These are phyloP conservation scores for Byssochlamys sp. DNA, from an alignment of 2,329 filamentous ascomycete species.

Conservation along the genomic window DNA sequence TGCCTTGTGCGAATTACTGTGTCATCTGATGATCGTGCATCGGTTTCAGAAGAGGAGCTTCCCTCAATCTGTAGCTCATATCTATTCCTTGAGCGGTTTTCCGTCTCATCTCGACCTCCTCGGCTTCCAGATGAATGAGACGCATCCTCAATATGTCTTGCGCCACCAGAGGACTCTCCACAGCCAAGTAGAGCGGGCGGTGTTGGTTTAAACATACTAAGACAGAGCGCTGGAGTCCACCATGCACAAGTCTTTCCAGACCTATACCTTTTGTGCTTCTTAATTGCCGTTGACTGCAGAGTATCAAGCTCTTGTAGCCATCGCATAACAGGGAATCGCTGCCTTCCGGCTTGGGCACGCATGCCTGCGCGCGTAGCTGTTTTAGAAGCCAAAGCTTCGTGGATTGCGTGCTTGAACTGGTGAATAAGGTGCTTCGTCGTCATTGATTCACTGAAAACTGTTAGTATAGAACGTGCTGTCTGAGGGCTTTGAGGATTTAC, in stretches of 20 bases:
- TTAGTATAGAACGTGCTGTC: neutral
- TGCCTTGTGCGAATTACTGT: neutral
- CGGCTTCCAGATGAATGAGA: neutral
- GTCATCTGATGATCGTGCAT: neutral
- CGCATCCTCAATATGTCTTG: neutral
- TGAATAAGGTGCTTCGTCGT: conserved; percentile 49
- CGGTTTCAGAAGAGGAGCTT: neutral
- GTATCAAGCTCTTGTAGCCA: conserved; percentile 52
- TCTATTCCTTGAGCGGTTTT: conserved; percentile 13
- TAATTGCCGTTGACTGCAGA: conserved; percentile 47
- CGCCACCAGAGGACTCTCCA: neutral
- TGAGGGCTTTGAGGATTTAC: conserved; percentile 1
- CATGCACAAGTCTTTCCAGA: neutral
- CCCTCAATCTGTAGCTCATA: neutral
- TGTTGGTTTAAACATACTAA: neutral
- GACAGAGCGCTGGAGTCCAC: neutral
- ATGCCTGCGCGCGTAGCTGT: conserved; percentile 45
- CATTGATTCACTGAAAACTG: conserved; percentile 38
- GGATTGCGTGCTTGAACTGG: conserved; percentile 52
- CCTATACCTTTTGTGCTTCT: conserved; percentile 36
- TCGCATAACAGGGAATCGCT: conserved; percentile 53
- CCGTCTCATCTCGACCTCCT: neutral
- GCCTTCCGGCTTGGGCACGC: conserved; percentile 50
- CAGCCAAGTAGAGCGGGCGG: neutral
- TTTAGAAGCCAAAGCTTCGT: conserved; percentile 46